phyloP scores from a whole-genome alignment of 306 rosid species.

The Chamaecrista fasciculata region DNA sequence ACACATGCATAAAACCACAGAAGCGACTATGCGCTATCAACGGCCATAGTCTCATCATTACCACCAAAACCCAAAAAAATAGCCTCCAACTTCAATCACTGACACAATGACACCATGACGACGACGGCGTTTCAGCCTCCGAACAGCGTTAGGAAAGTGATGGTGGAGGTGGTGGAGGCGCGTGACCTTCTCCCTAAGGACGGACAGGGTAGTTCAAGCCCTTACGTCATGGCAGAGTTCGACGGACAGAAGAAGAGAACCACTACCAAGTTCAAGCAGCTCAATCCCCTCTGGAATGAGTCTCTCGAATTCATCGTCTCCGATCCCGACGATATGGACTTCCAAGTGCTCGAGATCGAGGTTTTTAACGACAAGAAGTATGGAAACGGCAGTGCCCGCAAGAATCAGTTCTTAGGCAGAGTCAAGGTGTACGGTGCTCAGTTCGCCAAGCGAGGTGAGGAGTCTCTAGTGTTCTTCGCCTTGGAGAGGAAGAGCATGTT shows the following conservation, averaged over 20 bases:
- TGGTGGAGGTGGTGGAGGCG: constrained; percentile 74
- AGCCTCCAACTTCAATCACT: background rate
- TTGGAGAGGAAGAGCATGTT: constrained; percentile 88
- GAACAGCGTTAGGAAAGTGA: constrained; percentile 45
- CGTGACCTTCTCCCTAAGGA: constrained; percentile 90
- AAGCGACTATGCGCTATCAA: too few species aligned
- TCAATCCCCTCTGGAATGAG: constrained; percentile 88
- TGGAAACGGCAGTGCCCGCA: constrained; percentile 63
- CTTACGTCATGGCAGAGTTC: constrained; percentile 78
- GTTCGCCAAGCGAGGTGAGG: constrained; percentile 64
- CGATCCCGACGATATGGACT: constrained; percentile 78
- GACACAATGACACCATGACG: constrained; percentile 53
- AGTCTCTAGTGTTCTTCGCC: constrained; percentile 49
- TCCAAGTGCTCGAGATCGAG: constrained; percentile 85
- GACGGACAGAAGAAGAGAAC: constrained; percentile 88
- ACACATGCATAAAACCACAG: too few species aligned
- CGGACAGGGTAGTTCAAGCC: constrained; percentile 93
- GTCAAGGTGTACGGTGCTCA: constrained; percentile 79
- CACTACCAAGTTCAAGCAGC: constrained; percentile 61
- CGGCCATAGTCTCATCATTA: constrained; percentile 33
- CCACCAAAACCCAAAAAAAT: background rate
- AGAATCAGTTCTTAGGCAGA: constrained; percentile 83
- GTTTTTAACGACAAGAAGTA: constrained; percentile 77
- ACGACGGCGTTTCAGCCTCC: constrained; percentile 54
- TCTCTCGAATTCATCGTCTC: constrained; percentile 70